These are phyloP conservation scores for Volvariella volvacea DNA, from an alignment of 1,284 basidiomycete genomes.

Conservation along the genomic window DNA sequence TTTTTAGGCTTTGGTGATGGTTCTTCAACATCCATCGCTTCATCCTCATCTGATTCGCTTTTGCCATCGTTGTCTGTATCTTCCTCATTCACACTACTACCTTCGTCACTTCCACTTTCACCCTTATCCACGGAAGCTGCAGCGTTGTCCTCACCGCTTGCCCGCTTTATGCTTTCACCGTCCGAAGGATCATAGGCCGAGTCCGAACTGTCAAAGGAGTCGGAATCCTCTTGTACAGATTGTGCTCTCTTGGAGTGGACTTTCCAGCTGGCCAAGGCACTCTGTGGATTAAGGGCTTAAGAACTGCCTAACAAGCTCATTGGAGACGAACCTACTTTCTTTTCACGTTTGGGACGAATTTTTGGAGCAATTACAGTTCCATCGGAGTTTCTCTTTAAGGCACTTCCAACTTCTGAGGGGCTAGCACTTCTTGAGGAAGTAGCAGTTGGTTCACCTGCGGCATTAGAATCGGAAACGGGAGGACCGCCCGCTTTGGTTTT, in stretches of 20 bases:
- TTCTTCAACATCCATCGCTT: slow-evolving; percentile 3
- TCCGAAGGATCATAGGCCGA: slow-evolving; percentile 51
- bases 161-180: slow-evolving; percentile 20
- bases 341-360: slow-evolving; percentile 31
- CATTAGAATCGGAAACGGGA: slow-evolving; percentile 4
- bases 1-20: slow-evolving; percentile 28
- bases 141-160: slow-evolving; percentile 13
- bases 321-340: slow-evolving; percentile 30
- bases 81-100: slow-evolving; percentile 11
- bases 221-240: slow-evolving; percentile 34
- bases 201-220: slow-evolving; percentile 75
- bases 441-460: slow-evolving; percentile 4
- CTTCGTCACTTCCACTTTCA: slow-evolving; percentile 19
- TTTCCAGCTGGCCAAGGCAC: slow-evolving; percentile 36
- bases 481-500: no score
- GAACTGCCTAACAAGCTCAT: not conserved
- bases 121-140: slow-evolving; percentile 19
- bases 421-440: slow-evolving; percentile 5
- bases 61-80: slow-evolving; percentile 14
- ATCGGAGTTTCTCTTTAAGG: slow-evolving; percentile 51
- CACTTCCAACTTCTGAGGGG: slow-evolving; percentile 40
- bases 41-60: slow-evolving; percentile 3
- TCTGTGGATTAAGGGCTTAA: slow-evolving; percentile 17
- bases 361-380: slow-evolving; percentile 46
- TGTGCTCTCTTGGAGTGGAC: slow-evolving; percentile 11